Evolutionary conservation across 805 yeast genomes (phyloP), one percentile per base, ranked within the genome.

Genomic region (Candida vaughaniae): DNA sequence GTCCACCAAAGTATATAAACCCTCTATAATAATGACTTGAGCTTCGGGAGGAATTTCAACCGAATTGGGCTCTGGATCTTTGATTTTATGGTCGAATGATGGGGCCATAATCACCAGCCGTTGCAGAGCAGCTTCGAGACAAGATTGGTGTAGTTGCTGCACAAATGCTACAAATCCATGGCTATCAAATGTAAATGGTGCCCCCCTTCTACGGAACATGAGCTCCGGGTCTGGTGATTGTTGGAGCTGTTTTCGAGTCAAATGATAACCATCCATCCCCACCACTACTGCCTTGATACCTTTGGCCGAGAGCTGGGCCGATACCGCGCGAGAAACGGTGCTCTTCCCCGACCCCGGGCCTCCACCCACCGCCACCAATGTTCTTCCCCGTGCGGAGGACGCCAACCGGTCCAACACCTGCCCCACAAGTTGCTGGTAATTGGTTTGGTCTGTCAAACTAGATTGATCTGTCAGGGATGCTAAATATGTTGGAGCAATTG

Each of bases 331-430:
- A 1, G 90, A 80, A 18, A 81, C 51, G 0, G 95, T 84, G 5
- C 90, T 73, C 53, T 88, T 87, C 0, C 96, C 96, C 0, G 90
- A 78, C 6, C 96, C 96, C 2, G 95, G 95, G 0, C 80, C 71
- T 1, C 95, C 95, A 3, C 81, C 79, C 9, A 88, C 49, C 0
- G 83, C 62, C 6, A 88, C 64, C 12, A 82, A 39, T 2, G 78
- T 53, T 42, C 89, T 8, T 9, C 16, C 12, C n/a, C n/a, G n/a
- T n/a, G n/a, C n/a, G n/a, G n/a, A n/a, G 12, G 29, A 9, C 14
- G n/a, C n/a, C n/a, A n/a, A n/a, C n/a, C n/a, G n/a, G n/a, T 18
- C 11, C 8, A 30, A 19, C 17, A 30, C 25, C 11, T 17, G n/a
- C n/a, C n/a, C n/a, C n/a, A n/a, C n/a, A n/a, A n/a, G n/a, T n/a